Evolutionary conservation across 2,329 filamentous ascomycete species (phyloP), one percentile per base, ranked within the genome.

Genomic region (Alternaria sp.): DNA sequence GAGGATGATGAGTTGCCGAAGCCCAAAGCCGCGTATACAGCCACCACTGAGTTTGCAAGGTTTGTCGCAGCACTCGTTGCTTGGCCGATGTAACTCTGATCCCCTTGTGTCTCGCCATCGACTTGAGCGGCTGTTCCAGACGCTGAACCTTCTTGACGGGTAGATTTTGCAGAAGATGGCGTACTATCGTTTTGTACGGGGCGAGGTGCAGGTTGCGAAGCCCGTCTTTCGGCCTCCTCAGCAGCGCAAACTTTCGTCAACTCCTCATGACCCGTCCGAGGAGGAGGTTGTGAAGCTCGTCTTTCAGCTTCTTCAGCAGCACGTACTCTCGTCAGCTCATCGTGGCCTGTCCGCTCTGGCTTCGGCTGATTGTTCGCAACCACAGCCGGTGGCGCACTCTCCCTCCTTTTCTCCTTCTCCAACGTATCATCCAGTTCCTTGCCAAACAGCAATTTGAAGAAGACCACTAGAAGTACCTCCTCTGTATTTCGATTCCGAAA

Each of bases 391-490:
- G 49, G 12, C 17, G 32, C 44, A 43, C 45, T 59, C 17, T 49
- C 54, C n/a, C 43, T 47, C 6, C 43, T 43, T 21, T 61, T 61
- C 36, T 59, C 62, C 6, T 30, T 52, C 26, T 72, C 69, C 58
- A 82, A 56, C 1, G 77, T 79, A 21, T 77, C 68, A 52, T 79
- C 69, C 36, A 84, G 66, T 60, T 83, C 75, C 50, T 81, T 70
- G 3, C 82, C 83, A 69, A 81, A 84, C 4, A 85, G 67, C 25
- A 85, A 55, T n/a, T 76, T 81, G 61, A 84, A 83, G 17, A 83
- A 80, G 12, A 84, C 80, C 21, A 82, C 81, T 49, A 84, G 79
- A 28, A 79, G 77, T 21, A 83, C 77, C 36, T 83, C 80, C 9
- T 76, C 79, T 0, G 77, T 82, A 17, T 63, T 68, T 6, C 79